Evolutionary conservation across 2,329 filamentous ascomycete species (phyloP).

Genomic region (Nigrospora oryzae): DNA sequence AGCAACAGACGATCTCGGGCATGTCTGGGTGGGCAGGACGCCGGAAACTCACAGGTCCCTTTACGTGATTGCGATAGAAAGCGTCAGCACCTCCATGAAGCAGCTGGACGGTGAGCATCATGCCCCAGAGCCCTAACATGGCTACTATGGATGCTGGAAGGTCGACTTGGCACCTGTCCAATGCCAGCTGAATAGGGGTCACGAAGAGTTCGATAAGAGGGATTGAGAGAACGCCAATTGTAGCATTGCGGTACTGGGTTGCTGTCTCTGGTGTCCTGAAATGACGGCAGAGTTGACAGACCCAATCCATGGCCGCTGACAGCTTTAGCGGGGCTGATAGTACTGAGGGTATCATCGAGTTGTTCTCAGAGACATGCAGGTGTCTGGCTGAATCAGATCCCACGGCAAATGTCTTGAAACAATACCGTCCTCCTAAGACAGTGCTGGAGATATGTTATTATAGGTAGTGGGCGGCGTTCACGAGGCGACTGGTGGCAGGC

Average conservation of each 20-base stretch:
- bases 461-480: no score
- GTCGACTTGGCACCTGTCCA: slow-evolving; percentile 14
- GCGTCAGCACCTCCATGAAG: slow-evolving; percentile 8
- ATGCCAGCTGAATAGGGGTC: slow-evolving; percentile 15
- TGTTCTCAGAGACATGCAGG: slow-evolving; percentile 12
- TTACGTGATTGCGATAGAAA: slow-evolving; percentile 15
- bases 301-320: slow-evolving; percentile 9
- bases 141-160: slow-evolving; percentile 21
- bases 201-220: slow-evolving; percentile 14
- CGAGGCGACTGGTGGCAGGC: no score
- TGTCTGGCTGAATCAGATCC: not conserved
- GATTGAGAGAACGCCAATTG: slow-evolving; percentile 14
- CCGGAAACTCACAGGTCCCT: slow-evolving; percentile 12
- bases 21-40: not conserved
- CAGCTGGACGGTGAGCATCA: slow-evolving; percentile 14
- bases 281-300: slow-evolving; percentile 14
- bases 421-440: slow-evolving; percentile 11
- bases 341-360: slow-evolving; percentile 8
- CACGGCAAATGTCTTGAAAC: slow-evolving; percentile 9
- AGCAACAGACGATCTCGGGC: not conserved
- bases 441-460: slow-evolving; percentile 3
- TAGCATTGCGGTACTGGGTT: slow-evolving; percentile 16
- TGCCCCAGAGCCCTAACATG: slow-evolving; percentile 13
- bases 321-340: slow-evolving; percentile 4
- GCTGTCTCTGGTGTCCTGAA: slow-evolving; percentile 12